Base-by-base conservation (phyloP, 805 yeast genomes). In the Pichia exigua region DNA sequence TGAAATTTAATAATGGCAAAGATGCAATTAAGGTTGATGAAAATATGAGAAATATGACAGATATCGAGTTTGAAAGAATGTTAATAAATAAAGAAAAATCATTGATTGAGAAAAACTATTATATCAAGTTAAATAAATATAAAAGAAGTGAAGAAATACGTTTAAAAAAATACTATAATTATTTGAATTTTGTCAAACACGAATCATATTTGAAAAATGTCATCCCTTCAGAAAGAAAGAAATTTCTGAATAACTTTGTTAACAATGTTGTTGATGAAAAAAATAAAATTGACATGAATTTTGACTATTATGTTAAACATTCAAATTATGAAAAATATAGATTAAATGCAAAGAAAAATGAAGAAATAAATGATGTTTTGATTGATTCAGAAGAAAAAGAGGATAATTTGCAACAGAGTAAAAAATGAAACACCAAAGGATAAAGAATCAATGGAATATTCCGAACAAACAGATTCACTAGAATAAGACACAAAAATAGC, bases 291-390 rank as follows among this genome's bases (percentile, higher is more conserved):
- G 73, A 69, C 54, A 45, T 55, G 10, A 69, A 60, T 45, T 59
- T 63, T 45, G 57, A 45, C 28, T 77, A 76, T 54, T 72, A 69
- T 54, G 60, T 63, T 2, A 71, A 75, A 51, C 77, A 74, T 52
- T 60, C 73, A 22, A 74, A 72, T 48, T 79, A 78, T 54, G 52
- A 73, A 20, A 71, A 72, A 15, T 56, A 60, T 42, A 63, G 84
- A 54, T 62, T 64, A 20, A 61, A 63, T 12, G 68, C 61, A 44
- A 65, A 71, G 50, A 38, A 58, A 4, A 61, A 65, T 17, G 87
- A 82, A 59, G 65, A 66, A 45, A 26, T 4, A 2, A 45, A 46
- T 15, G 81, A 77, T 59, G 61, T 69, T 47, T 62, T 64, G 9
- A 44, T 47, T 17, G 81, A 76, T 57, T 61, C 71, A 48, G 63